A percentile compares a stretch with the other conserved stretches of the same genome.
Conservation (phyloP, 176 grass and related monocot species). For the Avena sativa region DNA sequence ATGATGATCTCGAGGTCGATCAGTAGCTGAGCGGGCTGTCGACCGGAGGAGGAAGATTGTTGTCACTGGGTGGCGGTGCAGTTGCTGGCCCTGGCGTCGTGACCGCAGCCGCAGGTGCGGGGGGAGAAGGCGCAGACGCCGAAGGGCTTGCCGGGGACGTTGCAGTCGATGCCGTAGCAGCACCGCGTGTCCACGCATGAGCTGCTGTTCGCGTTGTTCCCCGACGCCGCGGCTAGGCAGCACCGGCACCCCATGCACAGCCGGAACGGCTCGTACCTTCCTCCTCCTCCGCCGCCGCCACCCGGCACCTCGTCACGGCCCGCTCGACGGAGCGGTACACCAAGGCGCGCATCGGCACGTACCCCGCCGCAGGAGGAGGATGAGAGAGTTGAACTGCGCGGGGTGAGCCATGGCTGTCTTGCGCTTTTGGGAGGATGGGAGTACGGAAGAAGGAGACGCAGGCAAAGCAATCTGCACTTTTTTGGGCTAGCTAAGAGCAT, state of each 20-base stretch:
- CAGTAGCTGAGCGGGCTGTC: not conserved
- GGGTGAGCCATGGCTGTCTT: constrained; percentile 30
- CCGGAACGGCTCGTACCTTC: constrained; percentile 62
- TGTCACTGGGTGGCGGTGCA: constrained; percentile 27
- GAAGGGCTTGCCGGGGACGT: constrained; percentile 85
- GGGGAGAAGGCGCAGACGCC: constrained; percentile 81
- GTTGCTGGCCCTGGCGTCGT: constrained; percentile 33
- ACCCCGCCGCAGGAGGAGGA: not conserved
- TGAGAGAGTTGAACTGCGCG: not conserved
- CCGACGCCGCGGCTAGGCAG: constrained; percentile 46
- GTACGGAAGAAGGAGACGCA: not conserved
- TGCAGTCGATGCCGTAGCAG: constrained; percentile 89
- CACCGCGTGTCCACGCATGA: constrained; percentile 62
- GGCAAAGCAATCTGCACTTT: not conserved
- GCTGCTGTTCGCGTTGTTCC: constrained; percentile 37
- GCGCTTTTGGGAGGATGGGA: not conserved
- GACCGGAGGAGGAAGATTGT: not conserved
- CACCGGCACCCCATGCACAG: constrained; percentile 75
- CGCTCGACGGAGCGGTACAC: constrained; percentile 31
- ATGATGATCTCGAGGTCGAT: not conserved
- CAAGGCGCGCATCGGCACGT: constrained; percentile 38
- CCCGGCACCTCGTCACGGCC: not conserved
- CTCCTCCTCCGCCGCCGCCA: not conserved
- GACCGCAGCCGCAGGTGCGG: constrained; percentile 63
- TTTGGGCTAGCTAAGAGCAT: not conserved